Evolutionary conservation across 352 stramenopile species (phyloP), one percentile per base, ranked within the genome.

Genomic region (Phytophthora sp.): DNA sequence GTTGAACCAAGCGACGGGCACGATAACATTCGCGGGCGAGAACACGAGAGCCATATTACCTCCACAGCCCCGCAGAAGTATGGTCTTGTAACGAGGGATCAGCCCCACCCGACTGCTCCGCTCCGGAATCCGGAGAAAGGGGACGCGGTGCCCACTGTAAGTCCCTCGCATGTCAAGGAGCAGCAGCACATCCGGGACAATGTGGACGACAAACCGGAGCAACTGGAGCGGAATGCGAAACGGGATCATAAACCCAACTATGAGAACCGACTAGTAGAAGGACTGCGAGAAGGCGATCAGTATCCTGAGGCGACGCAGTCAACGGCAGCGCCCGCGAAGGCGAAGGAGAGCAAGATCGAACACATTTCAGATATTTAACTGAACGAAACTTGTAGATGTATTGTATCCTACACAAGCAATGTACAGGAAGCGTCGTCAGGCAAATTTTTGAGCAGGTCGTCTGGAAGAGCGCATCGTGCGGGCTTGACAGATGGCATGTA

Each of bases 361-460:
- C 63, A 63, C 49, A 63, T 63, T 61, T 66, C 41, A 42, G 42
- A 67, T 72, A 72, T 72, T 72, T 72, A 72, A 63, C 38, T 55
- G 38, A 13, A 58, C 21, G 42, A 63, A n/a, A 64, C 27, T 31
- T 47, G 38, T 62, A 62, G 30, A 70, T 59, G n/a, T 15, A 65
- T 64, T 54, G 16, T 4, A 41, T n/a, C n/a, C n/a, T n/a, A n/a
- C n/a, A n/a, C n/a, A n/a, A n/a, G n/a, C n/a, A n/a, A n/a, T n/a
- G n/a, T n/a, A n/a, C n/a, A n/a, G n/a, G n/a, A n/a, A n/a, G n/a
- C n/a, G n/a, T n/a, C n/a, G n/a, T n/a, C n/a, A n/a, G n/a, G n/a
- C n/a, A n/a, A n/a, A n/a, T 60, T 46, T 66, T 59, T 45, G 13
- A 44, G 11, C 38, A 47, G 39, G 31, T 26, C 49, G 49, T 52